These are phyloP conservation scores for Beauveria caledonica DNA, from an alignment of 2,329 filamentous ascomycete genomes.

Conservation along the genomic window DNA sequence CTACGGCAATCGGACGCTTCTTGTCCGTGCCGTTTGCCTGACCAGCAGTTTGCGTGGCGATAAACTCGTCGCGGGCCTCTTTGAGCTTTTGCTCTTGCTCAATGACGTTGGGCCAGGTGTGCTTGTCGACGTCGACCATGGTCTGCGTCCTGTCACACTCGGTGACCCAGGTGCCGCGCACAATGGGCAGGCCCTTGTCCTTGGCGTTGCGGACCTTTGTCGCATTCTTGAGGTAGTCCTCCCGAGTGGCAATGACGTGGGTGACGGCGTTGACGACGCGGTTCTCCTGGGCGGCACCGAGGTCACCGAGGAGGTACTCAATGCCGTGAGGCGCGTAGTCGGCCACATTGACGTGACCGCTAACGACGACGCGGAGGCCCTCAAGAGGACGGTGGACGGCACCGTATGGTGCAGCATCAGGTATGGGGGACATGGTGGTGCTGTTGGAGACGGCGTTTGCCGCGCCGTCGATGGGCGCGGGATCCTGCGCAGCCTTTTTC, in stretches of 20 bases:
- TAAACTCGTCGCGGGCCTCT: slow-evolving; percentile 17
- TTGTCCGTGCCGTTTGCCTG: slow-evolving; percentile 15
- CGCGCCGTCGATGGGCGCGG: slow-evolving; percentile 13
- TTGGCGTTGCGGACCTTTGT: slow-evolving; percentile 44
- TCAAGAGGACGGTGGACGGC: slow-evolving; percentile 29
- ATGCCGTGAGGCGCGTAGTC: slow-evolving; percentile 33
- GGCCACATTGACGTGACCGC: slow-evolving; percentile 48
- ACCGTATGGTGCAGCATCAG: slow-evolving; percentile 6
- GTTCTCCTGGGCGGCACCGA: slow-evolving; percentile 1
- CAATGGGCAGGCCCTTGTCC: slow-evolving; percentile 41
- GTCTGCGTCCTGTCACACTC: slow-evolving; percentile 36
- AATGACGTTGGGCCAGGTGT: slow-evolving; percentile 20
- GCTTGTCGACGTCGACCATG: slow-evolving; percentile 19
- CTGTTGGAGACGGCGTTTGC: background rate
- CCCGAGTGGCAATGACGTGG: slow-evolving; percentile 47
- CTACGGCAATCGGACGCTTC: slow-evolving; percentile 20
- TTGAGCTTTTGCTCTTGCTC: slow-evolving; percentile 17
- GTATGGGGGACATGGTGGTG: background rate
- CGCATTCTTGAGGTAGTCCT: slow-evolving; percentile 41
- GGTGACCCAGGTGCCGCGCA: slow-evolving; percentile 54
- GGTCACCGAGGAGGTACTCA: slow-evolving; percentile 3
- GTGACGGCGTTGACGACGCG: slow-evolving; percentile 42
- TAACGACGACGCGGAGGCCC: slow-evolving; percentile 46
- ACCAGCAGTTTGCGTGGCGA: slow-evolving; percentile 16
- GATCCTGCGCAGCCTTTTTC: slow-evolving; percentile 8